Evolutionary conservation across 179 eudicot species (phyloP).

Genomic region (Silene noctiflora): DNA sequence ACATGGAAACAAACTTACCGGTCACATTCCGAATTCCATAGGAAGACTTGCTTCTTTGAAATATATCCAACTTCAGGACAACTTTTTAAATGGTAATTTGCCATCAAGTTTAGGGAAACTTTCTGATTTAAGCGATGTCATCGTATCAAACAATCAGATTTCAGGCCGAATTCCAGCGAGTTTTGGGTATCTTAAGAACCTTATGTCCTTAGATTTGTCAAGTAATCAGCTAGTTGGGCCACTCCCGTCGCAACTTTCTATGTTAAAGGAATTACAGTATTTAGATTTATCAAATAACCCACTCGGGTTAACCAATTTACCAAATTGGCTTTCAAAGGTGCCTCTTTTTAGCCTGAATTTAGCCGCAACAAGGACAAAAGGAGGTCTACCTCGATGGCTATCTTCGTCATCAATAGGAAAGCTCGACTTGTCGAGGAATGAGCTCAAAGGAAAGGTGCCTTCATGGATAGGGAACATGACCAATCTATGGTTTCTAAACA

Average conservation of each 20-base stretch:
- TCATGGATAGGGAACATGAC: constrained; percentile 76
- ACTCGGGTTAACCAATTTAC: constrained; percentile 12
- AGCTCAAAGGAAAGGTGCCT: constrained; percentile 55
- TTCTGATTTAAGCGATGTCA: neutral
- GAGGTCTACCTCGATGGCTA: constrained; percentile 14
- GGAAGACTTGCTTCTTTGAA: constrained; percentile 40
- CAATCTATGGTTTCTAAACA: constrained; percentile 48
- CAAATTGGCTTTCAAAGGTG: constrained; percentile 2
- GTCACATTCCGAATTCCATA: constrained; percentile 48
- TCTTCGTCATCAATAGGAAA: constrained; percentile 14
- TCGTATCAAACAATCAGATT: neutral
- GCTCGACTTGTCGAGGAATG: constrained; percentile 56
- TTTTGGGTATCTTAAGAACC: constrained; percentile 43
- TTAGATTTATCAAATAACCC: constrained; percentile 13
- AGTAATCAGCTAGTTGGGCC: constrained; percentile 32
- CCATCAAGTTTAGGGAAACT: constrained; percentile 26
- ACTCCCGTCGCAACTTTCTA: constrained; percentile 1
- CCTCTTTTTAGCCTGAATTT: constrained; percentile 11
- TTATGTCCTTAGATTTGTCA: constrained; percentile 21
- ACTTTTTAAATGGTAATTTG: constrained; percentile 38
- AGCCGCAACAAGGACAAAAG: constrained; percentile 8
- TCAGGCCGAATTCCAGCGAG: constrained; percentile 19
- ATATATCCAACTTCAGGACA: constrained; percentile 38
- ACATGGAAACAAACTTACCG: constrained; percentile 37
- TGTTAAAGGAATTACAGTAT: neutral